Base-by-base conservation (phyloP, 83 land plant genomes). In the Picea engelmannii region DNA sequence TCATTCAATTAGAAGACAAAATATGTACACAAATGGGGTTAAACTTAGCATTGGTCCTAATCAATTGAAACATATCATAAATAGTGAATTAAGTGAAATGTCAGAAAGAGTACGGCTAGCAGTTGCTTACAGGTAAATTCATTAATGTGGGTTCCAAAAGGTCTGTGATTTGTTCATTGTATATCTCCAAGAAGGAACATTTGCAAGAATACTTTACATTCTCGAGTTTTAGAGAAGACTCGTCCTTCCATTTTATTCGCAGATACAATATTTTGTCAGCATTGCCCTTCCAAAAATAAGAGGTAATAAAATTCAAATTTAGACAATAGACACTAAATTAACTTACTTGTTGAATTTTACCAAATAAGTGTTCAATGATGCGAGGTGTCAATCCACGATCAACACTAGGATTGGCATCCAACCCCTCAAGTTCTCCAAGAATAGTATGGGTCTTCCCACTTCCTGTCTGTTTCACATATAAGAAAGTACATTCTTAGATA, bases 91-190 rank as follows among this genome's bases (percentile, higher is more conserved):
- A 67, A 10, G 31, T 55, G 17, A 17, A 40, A 6, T 15, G 24
- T 15, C 10, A 12, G 9, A 59, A 13, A 62, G 38, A 79, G 66
- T 49, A 49, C 6, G 71, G 38, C 5, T 35, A 5, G 31, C 12
- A 24, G 40, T 12, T 31, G 38, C 81, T 52, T 80, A 88, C 91
- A 74, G 81, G 90, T 55, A 89, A 80, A 76, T 86, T 87, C 35
- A 82, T 84, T 49, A 66, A 79, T 21, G 89, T 78, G 23, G 89
- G 91, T 59, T 89, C 89, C 66, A 89, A 79, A 8, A 87, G 79
- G 81, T 87, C 91, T 12, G 82, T 84, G 35, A 87, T 83, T 79
- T 87, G 91, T 76, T 89, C 91, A 55, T 89, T 89, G 81, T 82
- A 84, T 69, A 86, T 89, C 86, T 89, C 86, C 80, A 86, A 58